Conservation (phyloP, 805 yeast species). For the Wickerhamomyces chaumierensis region DNA sequence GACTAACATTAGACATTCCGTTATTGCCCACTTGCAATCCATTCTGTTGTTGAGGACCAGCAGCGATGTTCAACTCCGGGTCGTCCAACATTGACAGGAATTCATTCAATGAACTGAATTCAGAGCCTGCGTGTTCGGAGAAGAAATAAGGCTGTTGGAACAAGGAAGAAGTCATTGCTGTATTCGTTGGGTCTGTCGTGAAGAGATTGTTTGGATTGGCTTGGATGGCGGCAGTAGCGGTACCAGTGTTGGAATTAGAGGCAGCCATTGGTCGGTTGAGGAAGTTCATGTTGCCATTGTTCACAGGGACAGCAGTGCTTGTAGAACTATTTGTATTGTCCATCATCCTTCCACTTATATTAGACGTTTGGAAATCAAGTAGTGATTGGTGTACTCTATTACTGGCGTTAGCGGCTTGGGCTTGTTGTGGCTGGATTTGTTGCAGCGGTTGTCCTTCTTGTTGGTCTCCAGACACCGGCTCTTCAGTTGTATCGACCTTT, state of each 20-base stretch:
- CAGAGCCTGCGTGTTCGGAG: constrained; percentile 89
- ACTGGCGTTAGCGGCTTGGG: not conserved
- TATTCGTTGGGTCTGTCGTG: not conserved
- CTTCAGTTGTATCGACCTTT: constrained; percentile 14
- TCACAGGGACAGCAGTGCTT: too few relatives aligned
- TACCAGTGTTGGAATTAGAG: too few relatives aligned
- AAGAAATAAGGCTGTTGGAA: constrained; percentile 67
- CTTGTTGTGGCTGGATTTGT: not conserved
- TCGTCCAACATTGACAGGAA: constrained; percentile 86
- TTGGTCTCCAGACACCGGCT: constrained; percentile 2
- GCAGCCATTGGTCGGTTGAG: too few relatives aligned
- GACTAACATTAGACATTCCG: not conserved
- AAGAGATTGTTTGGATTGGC: not conserved
- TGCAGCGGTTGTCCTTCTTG: constrained; percentile 1
- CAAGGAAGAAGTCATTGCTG: constrained; percentile 11
- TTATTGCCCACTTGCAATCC: not conserved
- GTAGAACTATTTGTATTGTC: too few relatives aligned
- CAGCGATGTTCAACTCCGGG: constrained; percentile 38
- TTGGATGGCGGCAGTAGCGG: too few relatives aligned
- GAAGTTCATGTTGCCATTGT: too few relatives aligned
- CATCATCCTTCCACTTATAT: not conserved
- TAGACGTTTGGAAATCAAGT: not conserved
- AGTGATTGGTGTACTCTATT: not conserved
- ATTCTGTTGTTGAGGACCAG: not conserved
- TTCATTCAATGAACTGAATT: constrained; percentile 81